A percentile compares a stretch with the other conserved stretches of the same genome.
These are phyloP conservation scores for Barnettozyma siamensis DNA, from an alignment of 805 yeast genomes.

Conservation along the genomic window DNA sequence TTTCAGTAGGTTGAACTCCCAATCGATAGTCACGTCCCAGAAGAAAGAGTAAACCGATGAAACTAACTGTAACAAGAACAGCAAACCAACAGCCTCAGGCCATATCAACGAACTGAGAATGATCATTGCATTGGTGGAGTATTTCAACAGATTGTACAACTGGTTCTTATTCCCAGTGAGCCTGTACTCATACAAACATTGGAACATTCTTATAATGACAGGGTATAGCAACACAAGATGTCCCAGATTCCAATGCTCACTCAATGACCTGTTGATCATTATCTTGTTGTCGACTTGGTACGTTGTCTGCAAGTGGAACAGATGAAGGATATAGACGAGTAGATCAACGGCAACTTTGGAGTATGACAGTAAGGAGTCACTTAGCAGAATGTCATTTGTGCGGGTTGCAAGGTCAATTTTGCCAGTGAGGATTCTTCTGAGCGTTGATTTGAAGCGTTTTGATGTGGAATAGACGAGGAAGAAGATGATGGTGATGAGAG, in stretches of 20 bases:
- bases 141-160: conserved; percentile 69
- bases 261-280: conserved; percentile 29
- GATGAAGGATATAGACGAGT: conserved; percentile 46
- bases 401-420: conserved; percentile 54
- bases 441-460: conserved; percentile 42
- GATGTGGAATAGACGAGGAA: conserved; percentile 30
- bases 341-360: conserved; percentile 72
- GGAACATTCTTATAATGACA: conserved; percentile 67
- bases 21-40: conserved; percentile 91
- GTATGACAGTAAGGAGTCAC: conserved; percentile 84
- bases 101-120: conserved; percentile 30
- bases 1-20: conserved; percentile 64
- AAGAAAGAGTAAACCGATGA: conserved; percentile 74
- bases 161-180: conserved; percentile 44
- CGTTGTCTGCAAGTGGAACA: conserved; percentile 32
- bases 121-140: conserved; percentile 57
- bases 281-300: conserved; percentile 24
- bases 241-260: conserved; percentile 28
- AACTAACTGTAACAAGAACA: conserved; percentile 36
- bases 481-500: conserved; percentile 20
- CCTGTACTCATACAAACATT: conserved; percentile 72
- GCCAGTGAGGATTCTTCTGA: conserved; percentile 52
- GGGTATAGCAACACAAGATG: conserved; percentile 48
- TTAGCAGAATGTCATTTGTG: conserved; percentile 72
- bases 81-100: conserved; percentile 5